Base-by-base conservation (phyloP, 2,329 filamentous ascomycete species). In the Blastomyces parvus region DNA sequence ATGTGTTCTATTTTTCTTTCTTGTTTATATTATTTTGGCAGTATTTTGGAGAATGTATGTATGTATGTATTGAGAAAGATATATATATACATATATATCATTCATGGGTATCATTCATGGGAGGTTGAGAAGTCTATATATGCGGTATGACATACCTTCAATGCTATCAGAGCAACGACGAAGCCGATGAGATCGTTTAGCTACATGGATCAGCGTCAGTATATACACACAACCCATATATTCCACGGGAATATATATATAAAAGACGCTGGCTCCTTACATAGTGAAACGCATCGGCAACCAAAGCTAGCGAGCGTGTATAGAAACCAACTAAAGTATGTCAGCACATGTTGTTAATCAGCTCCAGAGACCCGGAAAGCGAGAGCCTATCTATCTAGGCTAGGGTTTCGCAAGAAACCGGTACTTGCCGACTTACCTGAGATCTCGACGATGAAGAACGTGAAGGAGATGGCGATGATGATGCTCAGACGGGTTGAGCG, bases 271-370 rank as follows among this genome's bases (percentile, higher is more conserved):
- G 40, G 40, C 65, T 55, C 70, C 82, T 64, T 77, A 88, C 86
- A 71, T 90, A 90, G 72, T 91, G 89, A 68, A 91, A 91, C 0
- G 89, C 87, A 79, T 91, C 89, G 42, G 89, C 88, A 40, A 91
- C 78, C 3, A 92, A 78, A 0, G 88, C 88, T 13, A 91, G 78
- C 0, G 88, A 91, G 60, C 80, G 80, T 0, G 88, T 91, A 65
- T 85, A 85, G 69, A 89, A 87, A 2, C 87, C 87, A 64, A 88
- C 84, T 36, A 36, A 36, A 36, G 1, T 8, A 36, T 36, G 33
- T 36, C 33, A 36, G 33, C 8, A 36, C 8, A 8, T 17, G 11
- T 59, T 42, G 25, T 38, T 19, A 36, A 42, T 60, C 36, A 60
- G 59, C 14, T 52, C 17, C 44, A 4, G 33, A 36, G 33, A 36